A percentile compares a stretch with the other conserved stretches of the same genome.
Evolutionary conservation across 2,329 filamentous ascomycete genomes (phyloP).

Genomic region (Trichoderma arundinaceum): DNA sequence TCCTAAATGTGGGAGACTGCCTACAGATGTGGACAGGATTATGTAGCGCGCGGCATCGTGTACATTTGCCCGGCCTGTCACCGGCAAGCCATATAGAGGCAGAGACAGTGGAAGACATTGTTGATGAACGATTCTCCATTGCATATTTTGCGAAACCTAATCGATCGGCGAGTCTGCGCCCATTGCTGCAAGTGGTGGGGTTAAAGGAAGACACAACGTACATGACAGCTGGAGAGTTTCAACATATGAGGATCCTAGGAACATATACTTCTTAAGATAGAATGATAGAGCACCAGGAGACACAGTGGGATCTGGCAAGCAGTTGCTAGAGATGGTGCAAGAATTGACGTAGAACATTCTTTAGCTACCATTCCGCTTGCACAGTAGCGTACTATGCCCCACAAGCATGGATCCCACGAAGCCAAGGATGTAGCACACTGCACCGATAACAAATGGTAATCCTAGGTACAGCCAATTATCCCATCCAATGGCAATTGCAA

Average conservation of each 20-base stretch:
- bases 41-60: conserved; percentile 24
- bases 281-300: neutral
- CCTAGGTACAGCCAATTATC: conserved; percentile 20
- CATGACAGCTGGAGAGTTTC: conserved; percentile 29
- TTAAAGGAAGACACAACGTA: neutral
- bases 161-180: conserved; percentile 13
- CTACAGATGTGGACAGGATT: conserved; percentile 24
- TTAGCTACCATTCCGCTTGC: too few species aligned
- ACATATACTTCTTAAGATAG: conserved; percentile 16
- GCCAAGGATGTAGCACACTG: conserved; percentile 6
- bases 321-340: too few species aligned
- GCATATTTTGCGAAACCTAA: conserved; percentile 25
- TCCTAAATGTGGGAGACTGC: conserved; percentile 27
- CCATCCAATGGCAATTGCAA: conserved; percentile 20
- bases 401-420: conserved; percentile 11
- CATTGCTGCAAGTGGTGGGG: neutral
- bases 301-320: too few species aligned
- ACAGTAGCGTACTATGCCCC: too few species aligned
- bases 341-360: too few species aligned
- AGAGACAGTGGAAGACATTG: neutral
- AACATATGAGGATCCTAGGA: conserved; percentile 22
- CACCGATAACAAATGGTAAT: conserved; percentile 14
- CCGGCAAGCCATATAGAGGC: neutral
- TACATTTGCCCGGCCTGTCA: conserved; percentile 8
- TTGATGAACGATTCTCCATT: conserved; percentile 24